Base-by-base conservation (phyloP, 2,329 filamentous ascomycete genomes). In the Aspergillus floridensis region DNA sequence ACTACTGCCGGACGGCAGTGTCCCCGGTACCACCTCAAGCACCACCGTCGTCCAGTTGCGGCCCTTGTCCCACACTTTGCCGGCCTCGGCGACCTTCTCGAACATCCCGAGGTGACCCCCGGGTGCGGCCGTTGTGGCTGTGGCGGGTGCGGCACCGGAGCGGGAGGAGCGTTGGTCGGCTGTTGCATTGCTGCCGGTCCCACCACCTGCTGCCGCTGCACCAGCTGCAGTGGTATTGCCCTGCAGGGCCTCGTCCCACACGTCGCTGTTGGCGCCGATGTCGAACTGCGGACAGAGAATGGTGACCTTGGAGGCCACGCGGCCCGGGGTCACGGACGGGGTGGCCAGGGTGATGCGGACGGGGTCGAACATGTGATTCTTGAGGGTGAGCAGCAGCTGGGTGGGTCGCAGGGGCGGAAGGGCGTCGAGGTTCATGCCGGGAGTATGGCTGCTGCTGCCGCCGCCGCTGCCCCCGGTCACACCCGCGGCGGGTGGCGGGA, bases 1-100 rank as follows among this genome's bases (percentile, higher is more conserved):
- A 2, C 32, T 16, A 16, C 14, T 35, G 6, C 14, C 38, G 38
- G 38, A 16, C 3, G 72, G 75, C 49, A 74, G 70, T 19, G 68
- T 77, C 62, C 63, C 82, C 68, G 69, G 93, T 85, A 97, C 85
- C 14, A 99, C 89, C 74, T 99, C 95, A 26, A 99, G 82, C 21
- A 97, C 90, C 11, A 99, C 91, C 65, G 88, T 95, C 16, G 95
- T 95, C 91, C 93, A 97, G 74, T 98, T 99, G 38, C 93, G 83
- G 0, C 93, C 93, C 56, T 88, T 86, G 64, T 97, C 93, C 90
- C 92, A 99, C n/a, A 98, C 88, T 77, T 98, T 98, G 55, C 93
- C 95, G 0, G 91, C 91, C 74, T 96, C 92, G 16, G 90, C 87
- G 52, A 86, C 84, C 53, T 79, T 81, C 46, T 77, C 75, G n/a